Base-by-base conservation (phyloP, 331 rosid genomes). In the Malus hybrid region DNA sequence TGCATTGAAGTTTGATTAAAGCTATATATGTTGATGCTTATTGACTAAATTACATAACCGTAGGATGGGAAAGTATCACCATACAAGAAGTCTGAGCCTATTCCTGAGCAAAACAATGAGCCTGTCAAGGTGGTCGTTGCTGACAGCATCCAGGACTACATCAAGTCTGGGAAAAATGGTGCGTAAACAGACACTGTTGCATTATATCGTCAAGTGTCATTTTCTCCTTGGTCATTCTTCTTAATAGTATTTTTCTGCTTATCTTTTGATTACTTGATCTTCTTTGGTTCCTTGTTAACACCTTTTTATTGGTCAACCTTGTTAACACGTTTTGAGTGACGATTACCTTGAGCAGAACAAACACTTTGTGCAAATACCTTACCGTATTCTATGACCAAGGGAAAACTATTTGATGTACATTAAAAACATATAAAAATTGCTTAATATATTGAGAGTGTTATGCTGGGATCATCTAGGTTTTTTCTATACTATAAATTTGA, bases 101-200 rank as follows among this genome's bases (percentile, higher is more conserved):
- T 95, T 82, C 98, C 99, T 4, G 99, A 90, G 81, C 70, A 78
- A 36, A 95, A 88, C 78, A 74, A 95, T 55, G 99, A 92, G 69
- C 97, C 98, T 60, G 93, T 95, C 60, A 92, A 87, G 86, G 96
- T 95, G n/a, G 90, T 95, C 22, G 99, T 95, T 1, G 88, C 91
- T 44, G 80, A 88, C 78, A 89, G 67, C 80, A 85, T 95, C 67
- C 78, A 88, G 69, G 99, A 92, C 20, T 56, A 86, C 5, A 90
- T 86, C 86, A 87, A 89, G 44, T 90, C 99, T 16, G 92, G 88
- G 61, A 95, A 92, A 81, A 95, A 95, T 83, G 97, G 98, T 95
- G 78, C 42, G 68, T 71, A 55, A 34, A 10, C 50, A 66, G 46
- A 34, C 75, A 55, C 70, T 71, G 73, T 29, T 20, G 10, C 54